Evolutionary conservation across 805 yeast species (phyloP).

Genomic region (Starmerella potacharoeniae): DNA sequence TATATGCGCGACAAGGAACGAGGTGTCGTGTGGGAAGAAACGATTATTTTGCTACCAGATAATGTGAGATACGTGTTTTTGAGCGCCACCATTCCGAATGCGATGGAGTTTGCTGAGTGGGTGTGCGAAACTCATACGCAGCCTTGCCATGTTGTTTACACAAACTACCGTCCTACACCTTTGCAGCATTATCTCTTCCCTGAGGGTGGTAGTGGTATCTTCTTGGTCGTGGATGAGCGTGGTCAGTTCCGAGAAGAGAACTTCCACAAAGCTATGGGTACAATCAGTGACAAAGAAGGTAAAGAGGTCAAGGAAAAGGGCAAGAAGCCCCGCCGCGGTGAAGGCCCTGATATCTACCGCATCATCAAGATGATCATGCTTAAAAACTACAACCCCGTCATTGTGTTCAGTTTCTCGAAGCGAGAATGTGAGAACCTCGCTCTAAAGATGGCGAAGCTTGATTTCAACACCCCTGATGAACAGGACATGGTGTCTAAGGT

Average conservation of each 20-base stretch:
- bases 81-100: slow-evolving; percentile 95
- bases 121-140: slow-evolving; percentile 87
- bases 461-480: slow-evolving; percentile 89
- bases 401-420: slow-evolving; percentile 95
- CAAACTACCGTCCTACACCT: slow-evolving; percentile 98
- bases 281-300: slow-evolving; percentile 70
- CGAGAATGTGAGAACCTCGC: slow-evolving; percentile 95
- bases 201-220: slow-evolving; percentile 97
- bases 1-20: slow-evolving; percentile 96
- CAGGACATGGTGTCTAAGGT: slow-evolving; percentile 83
- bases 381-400: slow-evolving; percentile 93
- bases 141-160: slow-evolving; percentile 97
- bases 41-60: slow-evolving; percentile 88
- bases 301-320: slow-evolving; percentile 61
- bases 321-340: slow-evolving; percentile 87
- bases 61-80: slow-evolving; percentile 88
- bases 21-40: slow-evolving; percentile 99
- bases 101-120: slow-evolving; percentile 99
- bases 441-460: slow-evolving; percentile 86
- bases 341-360: slow-evolving; percentile 87
- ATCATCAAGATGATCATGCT: slow-evolving; percentile 97
- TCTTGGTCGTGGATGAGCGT: slow-evolving; percentile 94
- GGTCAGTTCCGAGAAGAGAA: slow-evolving; percentile 93
- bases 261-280: slow-evolving; percentile 96
- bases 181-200: slow-evolving; percentile 95